A percentile compares a stretch with the other conserved stretches of the same genome.
These are phyloP conservation scores for Yamadazyma ubonensis DNA, from an alignment of 805 yeast genomes.

Conservation along the genomic window DNA sequence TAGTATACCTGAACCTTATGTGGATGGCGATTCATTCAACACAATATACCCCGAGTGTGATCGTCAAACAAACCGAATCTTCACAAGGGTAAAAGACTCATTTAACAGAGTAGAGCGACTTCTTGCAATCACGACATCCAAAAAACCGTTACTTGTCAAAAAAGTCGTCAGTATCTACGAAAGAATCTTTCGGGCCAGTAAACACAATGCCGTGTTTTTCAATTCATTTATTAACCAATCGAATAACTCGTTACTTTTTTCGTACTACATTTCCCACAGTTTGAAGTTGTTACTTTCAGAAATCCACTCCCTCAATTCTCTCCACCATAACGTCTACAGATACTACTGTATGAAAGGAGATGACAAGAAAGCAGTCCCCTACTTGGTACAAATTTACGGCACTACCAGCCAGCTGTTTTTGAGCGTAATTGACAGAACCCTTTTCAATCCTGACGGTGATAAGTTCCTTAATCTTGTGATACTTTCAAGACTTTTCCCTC, in stretches of 20 bases:
- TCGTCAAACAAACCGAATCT: constrained; percentile 1
- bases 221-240: constrained; percentile 2
- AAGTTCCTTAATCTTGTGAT: neutral
- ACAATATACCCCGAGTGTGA: constrained; percentile 3
- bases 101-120: neutral
- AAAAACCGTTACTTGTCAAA: neutral
- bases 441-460: neutral
- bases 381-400: neutral
- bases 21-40: neutral
- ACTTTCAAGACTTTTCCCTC: neutral
- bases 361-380: neutral
- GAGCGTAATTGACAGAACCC: neutral
- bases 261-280: constrained; percentile 4
- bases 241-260: neutral
- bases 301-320: neutral
- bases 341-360: neutral
- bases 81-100: neutral
- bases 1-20: neutral
- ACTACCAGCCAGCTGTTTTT: neutral
- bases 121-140: neutral
- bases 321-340: neutral
- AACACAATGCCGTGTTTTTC: neutral
- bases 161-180: neutral
- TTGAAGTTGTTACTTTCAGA: constrained; percentile 1
- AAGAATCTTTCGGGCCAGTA: neutral